A percentile compares a stretch with the other conserved stretches of the same genome.
Evolutionary conservation across 305 asterid species (phyloP).

Genomic region (Rubia tinctorum): DNA sequence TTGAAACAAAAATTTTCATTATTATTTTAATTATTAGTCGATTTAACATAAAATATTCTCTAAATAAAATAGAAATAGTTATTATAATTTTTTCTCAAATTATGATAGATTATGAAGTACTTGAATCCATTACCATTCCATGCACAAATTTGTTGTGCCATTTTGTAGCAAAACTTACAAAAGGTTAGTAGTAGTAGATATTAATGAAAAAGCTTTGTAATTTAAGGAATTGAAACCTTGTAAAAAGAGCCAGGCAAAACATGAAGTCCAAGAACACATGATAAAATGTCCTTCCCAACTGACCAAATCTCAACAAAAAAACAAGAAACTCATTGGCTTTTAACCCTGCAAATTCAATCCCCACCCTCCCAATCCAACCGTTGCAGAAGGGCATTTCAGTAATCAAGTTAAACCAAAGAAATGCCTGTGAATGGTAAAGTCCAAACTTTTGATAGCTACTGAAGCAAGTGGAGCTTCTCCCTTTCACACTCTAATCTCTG

Average conservation of each 20-base stretch:
- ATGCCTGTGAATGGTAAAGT: neutral
- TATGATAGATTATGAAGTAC: no score
- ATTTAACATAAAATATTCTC: no score
- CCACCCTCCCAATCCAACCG: neutral
- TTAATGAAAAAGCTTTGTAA: neutral
- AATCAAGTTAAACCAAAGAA: neutral
- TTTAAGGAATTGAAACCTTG: constrained; percentile 4
- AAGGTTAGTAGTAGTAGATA: neutral
- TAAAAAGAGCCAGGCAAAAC: neutral
- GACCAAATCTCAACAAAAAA: neutral
- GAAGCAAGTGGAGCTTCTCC: neutral
- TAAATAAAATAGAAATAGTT: no score
- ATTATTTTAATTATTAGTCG: no score
- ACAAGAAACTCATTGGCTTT: neutral
- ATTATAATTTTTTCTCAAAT: no score
- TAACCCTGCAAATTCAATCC: constrained; percentile 1
- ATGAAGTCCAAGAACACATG: neutral
- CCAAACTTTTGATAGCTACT: constrained; percentile 21
- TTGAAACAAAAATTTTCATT: no score
- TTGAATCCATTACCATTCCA: neutral
- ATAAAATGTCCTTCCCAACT: neutral
- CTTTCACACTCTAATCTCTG: constrained; percentile 7
- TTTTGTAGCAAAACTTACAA: neutral
- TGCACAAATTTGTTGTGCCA: no score
- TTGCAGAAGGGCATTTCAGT: constrained; percentile 20